A percentile compares a stretch with the other conserved stretches of the same genome.
These are phyloP conservation scores for Aspergillus avenaceus DNA, from an alignment of 495 filamentous ascomycete genomes.

Conservation along the genomic window DNA sequence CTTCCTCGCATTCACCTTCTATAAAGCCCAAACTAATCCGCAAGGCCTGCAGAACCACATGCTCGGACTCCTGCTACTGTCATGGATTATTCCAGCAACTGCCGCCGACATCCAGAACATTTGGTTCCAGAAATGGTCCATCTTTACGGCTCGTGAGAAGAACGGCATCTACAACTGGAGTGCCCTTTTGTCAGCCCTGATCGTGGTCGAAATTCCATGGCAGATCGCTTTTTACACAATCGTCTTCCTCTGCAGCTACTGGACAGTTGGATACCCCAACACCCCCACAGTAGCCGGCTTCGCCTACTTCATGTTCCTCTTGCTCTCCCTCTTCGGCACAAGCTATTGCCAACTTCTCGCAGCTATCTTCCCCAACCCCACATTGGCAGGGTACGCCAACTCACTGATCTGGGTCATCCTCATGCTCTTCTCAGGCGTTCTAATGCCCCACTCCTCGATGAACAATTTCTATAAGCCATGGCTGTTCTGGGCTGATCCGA, in stretches of 20 bases:
- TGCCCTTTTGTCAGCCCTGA: constrained; percentile 45
- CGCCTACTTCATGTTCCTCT: no score
- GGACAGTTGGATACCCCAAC: constrained; percentile 35
- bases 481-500: constrained; percentile 68
- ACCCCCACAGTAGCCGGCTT: constrained; percentile 39
- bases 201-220: constrained; percentile 50
- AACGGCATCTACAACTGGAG: constrained; percentile 51
- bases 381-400: constrained; percentile 50
- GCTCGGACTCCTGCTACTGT: constrained; percentile 76
- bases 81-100: constrained; percentile 68
- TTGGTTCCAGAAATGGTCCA: constrained; percentile 42
- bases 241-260: constrained; percentile 48
- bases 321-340: no score
- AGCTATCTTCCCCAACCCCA: constrained; percentile 47
- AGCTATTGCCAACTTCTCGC: constrained; percentile 53
- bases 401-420: constrained; percentile 53
- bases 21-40: constrained; percentile 56
- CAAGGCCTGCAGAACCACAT: constrained; percentile 82
- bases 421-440: constrained; percentile 54
- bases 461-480: constrained; percentile 71
- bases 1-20: constrained; percentile 90
- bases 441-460: constrained; percentile 52
- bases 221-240: constrained; percentile 39
- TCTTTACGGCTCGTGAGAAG: constrained; percentile 50
- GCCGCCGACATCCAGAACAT: constrained; percentile 54